A percentile compares a stretch with the other conserved stretches of the same genome.
These are phyloP conservation scores for Penicillium expansum DNA, from an alignment of 2,329 filamentous ascomycete genomes.

Conservation along the genomic window DNA sequence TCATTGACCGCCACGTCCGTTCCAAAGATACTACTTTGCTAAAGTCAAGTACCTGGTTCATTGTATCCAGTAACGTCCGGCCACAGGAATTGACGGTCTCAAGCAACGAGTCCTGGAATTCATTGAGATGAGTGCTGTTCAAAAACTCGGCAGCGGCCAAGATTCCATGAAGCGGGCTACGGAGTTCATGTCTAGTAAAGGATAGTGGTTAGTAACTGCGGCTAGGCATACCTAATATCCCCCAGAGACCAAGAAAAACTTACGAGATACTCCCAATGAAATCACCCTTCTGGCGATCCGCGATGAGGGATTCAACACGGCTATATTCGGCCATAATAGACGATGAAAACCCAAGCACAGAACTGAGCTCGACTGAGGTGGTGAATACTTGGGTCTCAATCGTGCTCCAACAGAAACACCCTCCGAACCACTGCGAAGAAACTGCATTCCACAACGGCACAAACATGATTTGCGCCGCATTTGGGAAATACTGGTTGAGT, in stretches of 20 bases:
- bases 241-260: conserved; percentile 4
- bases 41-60: conserved; percentile 49
- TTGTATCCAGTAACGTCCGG: conserved; percentile 43
- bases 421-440: conserved; percentile 48
- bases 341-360: conserved; percentile 42
- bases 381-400: conserved; percentile 38
- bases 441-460: conserved; percentile 53
- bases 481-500: conserved; percentile 48
- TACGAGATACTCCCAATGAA: conserved; percentile 46
- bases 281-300: conserved; percentile 45
- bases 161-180: conserved; percentile 45
- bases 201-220: background rate
- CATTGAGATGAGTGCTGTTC: conserved; percentile 38
- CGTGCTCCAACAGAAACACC: conserved; percentile 46
- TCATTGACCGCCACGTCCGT: conserved; percentile 37
- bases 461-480: conserved; percentile 50
- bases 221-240: too few species aligned
- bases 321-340: conserved; percentile 46
- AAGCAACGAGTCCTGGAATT: conserved; percentile 41
- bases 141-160: conserved; percentile 44
- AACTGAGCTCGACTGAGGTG: conserved; percentile 40
- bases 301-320: conserved; percentile 43
- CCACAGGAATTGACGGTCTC: conserved; percentile 44
- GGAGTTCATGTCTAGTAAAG: conserved; percentile 38
- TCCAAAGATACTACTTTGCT: conserved; percentile 51